A percentile compares a stretch with the other conserved stretches of the same genome.
Conservation (phyloP, 208 protist species). For the Leishmania amazonensis region DNA sequence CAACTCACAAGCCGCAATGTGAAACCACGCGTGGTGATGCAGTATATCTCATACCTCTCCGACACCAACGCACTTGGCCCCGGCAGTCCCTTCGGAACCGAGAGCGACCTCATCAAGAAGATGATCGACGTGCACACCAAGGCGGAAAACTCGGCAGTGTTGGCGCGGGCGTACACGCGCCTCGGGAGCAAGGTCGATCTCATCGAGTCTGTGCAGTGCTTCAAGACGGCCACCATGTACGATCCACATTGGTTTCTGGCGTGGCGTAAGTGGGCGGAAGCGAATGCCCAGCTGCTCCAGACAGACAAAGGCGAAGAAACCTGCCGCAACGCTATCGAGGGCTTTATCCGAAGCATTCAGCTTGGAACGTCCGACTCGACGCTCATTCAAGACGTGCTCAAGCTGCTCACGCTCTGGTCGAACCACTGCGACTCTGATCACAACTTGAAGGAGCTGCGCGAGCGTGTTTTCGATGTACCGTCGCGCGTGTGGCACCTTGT, state of each 20-base stretch:
- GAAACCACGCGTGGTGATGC: constrained; percentile 84
- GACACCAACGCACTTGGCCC: constrained; percentile 61
- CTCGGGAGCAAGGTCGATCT: constrained; percentile 68
- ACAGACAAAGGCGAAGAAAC: constrained; percentile 44
- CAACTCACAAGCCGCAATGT: constrained; percentile 66
- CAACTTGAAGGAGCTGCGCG: constrained; percentile 81
- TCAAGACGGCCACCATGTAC: constrained; percentile 73
- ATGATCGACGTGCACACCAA: constrained; percentile 88
- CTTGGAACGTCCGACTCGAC: constrained; percentile 76
- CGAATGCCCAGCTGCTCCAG: constrained; percentile 66
- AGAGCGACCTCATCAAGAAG: constrained; percentile 79
- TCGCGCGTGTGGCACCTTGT: constrained; percentile 99
- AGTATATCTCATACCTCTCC: constrained; percentile 84
- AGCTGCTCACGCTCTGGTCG: constrained; percentile 98
- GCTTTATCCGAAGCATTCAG: constrained; percentile 86
- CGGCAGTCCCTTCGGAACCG: constrained; percentile 60
- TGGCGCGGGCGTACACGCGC: constrained; percentile 73
- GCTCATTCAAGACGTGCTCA: constrained; percentile 97
- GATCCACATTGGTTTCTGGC: constrained; percentile 84
- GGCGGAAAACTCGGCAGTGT: constrained; percentile 60
- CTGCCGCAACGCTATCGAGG: constrained; percentile 79
- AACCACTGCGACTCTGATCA: constrained; percentile 78
- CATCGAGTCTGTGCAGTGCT: constrained; percentile 72
- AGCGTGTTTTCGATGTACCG: constrained; percentile 93
- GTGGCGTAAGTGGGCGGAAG: constrained; percentile 85